phyloP scores from a whole-genome alignment of 1,284 basidiomycete genomes.

The Coniophora puteana region DNA sequence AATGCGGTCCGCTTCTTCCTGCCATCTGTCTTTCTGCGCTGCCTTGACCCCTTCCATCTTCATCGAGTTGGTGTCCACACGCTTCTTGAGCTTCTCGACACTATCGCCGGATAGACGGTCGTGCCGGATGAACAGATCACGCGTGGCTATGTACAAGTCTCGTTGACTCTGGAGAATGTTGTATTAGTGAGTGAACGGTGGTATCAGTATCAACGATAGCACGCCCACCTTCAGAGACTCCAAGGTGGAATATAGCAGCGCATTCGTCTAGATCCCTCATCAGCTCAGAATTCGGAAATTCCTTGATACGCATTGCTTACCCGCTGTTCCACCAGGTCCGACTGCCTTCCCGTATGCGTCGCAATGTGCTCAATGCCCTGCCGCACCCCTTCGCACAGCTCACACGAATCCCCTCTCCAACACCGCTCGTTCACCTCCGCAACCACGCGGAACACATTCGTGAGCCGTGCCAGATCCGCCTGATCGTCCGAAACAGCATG shows the following conservation, averaged over 20 bases:
- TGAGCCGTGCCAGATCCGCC: constrained; percentile 79
- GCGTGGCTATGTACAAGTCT: constrained; percentile 82
- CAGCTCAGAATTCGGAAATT: constrained; percentile 4
- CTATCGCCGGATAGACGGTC: constrained; percentile 81
- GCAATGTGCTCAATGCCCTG: constrained; percentile 68
- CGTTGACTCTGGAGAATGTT: constrained; percentile 60
- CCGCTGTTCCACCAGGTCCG: constrained; percentile 74
- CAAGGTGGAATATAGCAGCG: constrained; percentile 59
- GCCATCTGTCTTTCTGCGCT: constrained; percentile 75
- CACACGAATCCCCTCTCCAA: constrained; percentile 79
- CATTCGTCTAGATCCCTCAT: constrained; percentile 41
- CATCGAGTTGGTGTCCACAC: constrained; percentile 69
- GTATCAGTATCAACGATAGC: neutral
- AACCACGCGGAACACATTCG: constrained; percentile 77
- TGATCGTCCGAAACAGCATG: constrained; percentile 35
- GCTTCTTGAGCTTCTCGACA: constrained; percentile 82
- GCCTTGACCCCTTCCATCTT: constrained; percentile 74
- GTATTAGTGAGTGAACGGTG: constrained; percentile 10
- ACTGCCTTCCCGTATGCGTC: constrained; percentile 67
- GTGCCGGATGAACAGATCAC: constrained; percentile 81
- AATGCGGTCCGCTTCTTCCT: constrained; percentile 77
- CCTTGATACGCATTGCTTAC: constrained; percentile 44
- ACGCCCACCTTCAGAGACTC: constrained; percentile 67
- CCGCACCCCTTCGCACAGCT: constrained; percentile 78
- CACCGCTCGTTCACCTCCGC: constrained; percentile 73